Evolutionary conservation across 2,329 filamentous ascomycete genomes (phyloP).

Genomic region (Balansia obtecta): DNA sequence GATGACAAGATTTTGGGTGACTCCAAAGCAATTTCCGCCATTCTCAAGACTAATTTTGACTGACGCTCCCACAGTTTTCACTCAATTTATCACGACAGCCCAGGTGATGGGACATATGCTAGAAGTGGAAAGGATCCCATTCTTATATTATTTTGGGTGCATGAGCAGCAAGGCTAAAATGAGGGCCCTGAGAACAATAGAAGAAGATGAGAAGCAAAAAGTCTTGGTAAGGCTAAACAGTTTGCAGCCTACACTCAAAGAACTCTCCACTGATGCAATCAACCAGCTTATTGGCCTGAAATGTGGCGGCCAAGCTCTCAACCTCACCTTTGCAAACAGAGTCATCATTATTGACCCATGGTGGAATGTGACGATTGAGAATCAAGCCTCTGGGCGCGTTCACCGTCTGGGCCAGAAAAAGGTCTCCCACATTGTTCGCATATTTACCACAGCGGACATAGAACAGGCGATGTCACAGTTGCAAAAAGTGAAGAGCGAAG

Average conservation of each 20-base stretch:
- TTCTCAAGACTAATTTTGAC: neutral
- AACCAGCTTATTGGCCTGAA: constrained; percentile 22
- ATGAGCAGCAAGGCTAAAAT: constrained; percentile 9
- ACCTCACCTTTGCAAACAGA: constrained; percentile 32
- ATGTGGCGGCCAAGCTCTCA: constrained; percentile 26
- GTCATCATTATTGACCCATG: constrained; percentile 43
- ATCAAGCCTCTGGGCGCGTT: constrained; percentile 50
- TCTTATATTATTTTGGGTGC: constrained; percentile 25
- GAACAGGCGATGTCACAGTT: constrained; percentile 44
- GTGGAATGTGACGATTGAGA: constrained; percentile 50
- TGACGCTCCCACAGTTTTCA: constrained; percentile 18
- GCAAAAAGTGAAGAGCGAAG: constrained; percentile 41
- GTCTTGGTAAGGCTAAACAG: constrained; percentile 21
- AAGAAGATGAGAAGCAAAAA: constrained; percentile 3
- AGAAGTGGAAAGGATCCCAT: constrained; percentile 14
- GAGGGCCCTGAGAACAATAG: constrained; percentile 13
- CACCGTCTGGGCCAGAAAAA: constrained; percentile 52
- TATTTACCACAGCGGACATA: constrained; percentile 43
- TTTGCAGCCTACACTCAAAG: constrained; percentile 1
- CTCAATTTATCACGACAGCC: constrained; percentile 19
- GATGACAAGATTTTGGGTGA: constrained; percentile 28
- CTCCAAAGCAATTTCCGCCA: neutral
- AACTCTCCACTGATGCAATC: neutral
- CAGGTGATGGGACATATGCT: constrained; percentile 25
- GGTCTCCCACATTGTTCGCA: constrained; percentile 43